Base-by-base conservation (phyloP, 2,329 filamentous ascomycete genomes). In the Xylariaceae sp. region DNA sequence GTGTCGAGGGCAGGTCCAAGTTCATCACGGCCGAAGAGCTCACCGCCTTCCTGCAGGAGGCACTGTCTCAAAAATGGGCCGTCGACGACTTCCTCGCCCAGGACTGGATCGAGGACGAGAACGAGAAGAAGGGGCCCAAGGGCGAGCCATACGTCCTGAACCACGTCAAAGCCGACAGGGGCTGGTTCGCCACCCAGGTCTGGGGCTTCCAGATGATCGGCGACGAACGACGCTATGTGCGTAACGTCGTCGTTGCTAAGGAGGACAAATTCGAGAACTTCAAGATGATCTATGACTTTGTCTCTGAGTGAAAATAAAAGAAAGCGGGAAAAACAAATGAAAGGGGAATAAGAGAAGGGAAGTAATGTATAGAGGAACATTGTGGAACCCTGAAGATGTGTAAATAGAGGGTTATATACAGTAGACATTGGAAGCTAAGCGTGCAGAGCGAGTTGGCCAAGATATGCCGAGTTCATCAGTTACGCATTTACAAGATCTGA, bases 141-240 rank as follows among this genome's bases (percentile, higher is more conserved):
- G 87, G 87, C 70, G 79, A 81, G 58, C 83, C 86, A 63, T 81
- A 86, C 68, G 76, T 96, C 64, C 82, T 88, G 65, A 90, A 86
- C 65, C 76, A 81, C 37, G 82, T 92, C 45, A 75, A 79, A 69
- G 56, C 76, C 39, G 79, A 80, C 56, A 52, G 50, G 28, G 83
- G 79, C 8, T 87, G 84, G 84, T 76, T 75, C 19, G 84, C 82
- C 6, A 74, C 70, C 11, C 84, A 87, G 79, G 72, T 83, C 60
- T 87, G 85, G 85, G 84, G 84, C 1, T 87, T 87, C 71, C 78
- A 86, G 78, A 63, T 67, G 23, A 68, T 85, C 7, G 73, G 81
- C 6, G 83, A 80, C 11, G 75, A 79, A 76, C 73, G 85, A 60
- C 74, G 79, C 61, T 79, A 87, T 64, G 76, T 74, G 47, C 73